These are phyloP conservation scores for Acmispon strigosus DNA, from an alignment of 306 rosid genomes.

Conservation along the genomic window DNA sequence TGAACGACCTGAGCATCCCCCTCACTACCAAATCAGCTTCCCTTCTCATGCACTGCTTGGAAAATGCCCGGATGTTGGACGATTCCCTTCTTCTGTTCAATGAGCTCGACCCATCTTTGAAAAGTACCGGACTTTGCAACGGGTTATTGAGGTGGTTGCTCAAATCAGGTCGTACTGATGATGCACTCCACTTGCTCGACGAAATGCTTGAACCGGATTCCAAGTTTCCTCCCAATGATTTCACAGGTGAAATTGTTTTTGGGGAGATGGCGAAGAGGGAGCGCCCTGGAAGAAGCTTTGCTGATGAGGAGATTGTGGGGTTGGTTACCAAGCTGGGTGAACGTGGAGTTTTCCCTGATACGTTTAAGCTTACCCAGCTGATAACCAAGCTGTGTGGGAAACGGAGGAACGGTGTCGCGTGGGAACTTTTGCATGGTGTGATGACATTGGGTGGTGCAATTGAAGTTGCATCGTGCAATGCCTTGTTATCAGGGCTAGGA, in stretches of 20 bases:
- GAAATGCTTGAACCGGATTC: constrained; percentile 55
- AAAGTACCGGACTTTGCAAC: constrained; percentile 44
- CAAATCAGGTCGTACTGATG: constrained; percentile 28
- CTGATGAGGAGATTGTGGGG: constrained; percentile 38
- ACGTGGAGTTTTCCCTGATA: constrained; percentile 42
- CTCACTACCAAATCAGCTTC: constrained; percentile 25
- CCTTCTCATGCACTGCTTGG: constrained; percentile 34
- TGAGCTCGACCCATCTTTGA: constrained; percentile 31
- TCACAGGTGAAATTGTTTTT: constrained; percentile 45
- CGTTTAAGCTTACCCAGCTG: constrained; percentile 43
- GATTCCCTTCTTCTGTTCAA: constrained; percentile 36
- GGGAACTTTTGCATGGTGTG: constrained; percentile 53
- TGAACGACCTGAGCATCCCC: constrained; percentile 22
- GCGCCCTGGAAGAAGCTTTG: constrained; percentile 22
- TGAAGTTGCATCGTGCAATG: constrained; percentile 62
- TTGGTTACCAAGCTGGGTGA: constrained; percentile 46
- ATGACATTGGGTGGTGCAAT: constrained; percentile 48
- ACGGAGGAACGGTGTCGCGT: constrained; percentile 40
- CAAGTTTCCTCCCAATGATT: constrained; percentile 31
- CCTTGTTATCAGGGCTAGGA: constrained; percentile 55
- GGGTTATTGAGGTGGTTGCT: constrained; percentile 22
- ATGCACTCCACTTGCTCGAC: constrained; percentile 55
- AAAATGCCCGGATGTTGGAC: constrained; percentile 40
- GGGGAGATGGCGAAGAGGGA: constrained; percentile 27
- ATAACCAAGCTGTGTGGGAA: constrained; percentile 47